Percentiles rank a stretch among this genome's conserved stretches.
Conservation (phyloP, 2,329 filamentous ascomycete species). For the Calonectria fujianensis region DNA sequence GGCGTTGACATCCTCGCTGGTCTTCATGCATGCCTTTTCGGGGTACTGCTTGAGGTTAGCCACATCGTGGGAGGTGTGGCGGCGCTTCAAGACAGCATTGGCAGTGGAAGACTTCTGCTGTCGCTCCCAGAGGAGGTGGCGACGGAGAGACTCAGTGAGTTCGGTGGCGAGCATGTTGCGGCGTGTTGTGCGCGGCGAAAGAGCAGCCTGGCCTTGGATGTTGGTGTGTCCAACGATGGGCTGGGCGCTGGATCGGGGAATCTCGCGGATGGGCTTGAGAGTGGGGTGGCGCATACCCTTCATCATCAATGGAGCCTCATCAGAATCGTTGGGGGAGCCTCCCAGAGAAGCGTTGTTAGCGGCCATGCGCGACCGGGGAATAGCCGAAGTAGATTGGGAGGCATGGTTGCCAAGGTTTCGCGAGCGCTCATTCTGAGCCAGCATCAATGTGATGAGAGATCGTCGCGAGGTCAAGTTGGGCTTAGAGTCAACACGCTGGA, state of each 20-base stretch:
- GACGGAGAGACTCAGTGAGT: conserved; percentile 92
- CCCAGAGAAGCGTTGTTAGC: conserved; percentile 66
- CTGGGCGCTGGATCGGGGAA: conserved; percentile 81
- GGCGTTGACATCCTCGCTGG: conserved; percentile 78
- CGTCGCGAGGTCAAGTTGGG: conserved; percentile 89
- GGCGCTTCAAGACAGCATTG: conserved; percentile 90
- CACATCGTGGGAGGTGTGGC: conserved; percentile 93
- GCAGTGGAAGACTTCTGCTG: conserved; percentile 94
- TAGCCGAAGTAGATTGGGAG: conserved; percentile 80
- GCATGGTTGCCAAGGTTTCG: conserved; percentile 81
- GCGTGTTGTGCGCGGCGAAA: conserved; percentile 93
- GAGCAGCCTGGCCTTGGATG: conserved; percentile 79
- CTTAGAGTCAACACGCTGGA: conserved; percentile 93
- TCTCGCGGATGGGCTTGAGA: conserved; percentile 75
- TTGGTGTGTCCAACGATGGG: conserved; percentile 86
- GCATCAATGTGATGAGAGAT: conserved; percentile 91
- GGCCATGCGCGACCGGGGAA: conserved; percentile 76
- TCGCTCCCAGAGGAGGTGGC: conserved; percentile 94
- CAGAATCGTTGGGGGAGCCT: conserved; percentile 74
- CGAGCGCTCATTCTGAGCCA: conserved; percentile 85
- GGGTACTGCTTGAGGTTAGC: conserved; percentile 91
- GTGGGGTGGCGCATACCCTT: conserved; percentile 72
- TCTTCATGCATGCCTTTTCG: conserved; percentile 77
- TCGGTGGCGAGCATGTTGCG: conserved; percentile 97
- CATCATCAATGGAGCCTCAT: conserved; percentile 79